These are phyloP conservation scores for Pholiota adiposa DNA, from an alignment of 1,284 basidiomycete species.

Conservation along the genomic window DNA sequence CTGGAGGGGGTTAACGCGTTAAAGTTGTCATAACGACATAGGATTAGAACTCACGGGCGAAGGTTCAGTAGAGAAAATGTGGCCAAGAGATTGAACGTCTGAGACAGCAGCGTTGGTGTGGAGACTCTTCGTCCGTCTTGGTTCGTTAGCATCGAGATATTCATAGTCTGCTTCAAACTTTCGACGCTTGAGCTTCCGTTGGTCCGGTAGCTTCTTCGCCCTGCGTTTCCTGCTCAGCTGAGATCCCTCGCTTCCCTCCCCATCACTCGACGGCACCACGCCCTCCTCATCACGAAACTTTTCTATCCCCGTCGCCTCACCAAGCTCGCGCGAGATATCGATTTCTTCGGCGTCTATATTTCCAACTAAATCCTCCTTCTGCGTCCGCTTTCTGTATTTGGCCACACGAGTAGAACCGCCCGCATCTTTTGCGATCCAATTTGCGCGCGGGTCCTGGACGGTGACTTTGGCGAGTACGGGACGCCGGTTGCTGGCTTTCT, in stretches of 20 bases:
- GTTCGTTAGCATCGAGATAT: conserved; percentile 12
- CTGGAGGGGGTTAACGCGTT: conserved; percentile 35
- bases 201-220: conserved; percentile 11
- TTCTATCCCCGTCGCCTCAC: conserved; percentile 26
- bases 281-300: conserved; percentile 8
- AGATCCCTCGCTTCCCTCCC: not conserved
- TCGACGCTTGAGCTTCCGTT: conserved; percentile 20
- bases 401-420: conserved; percentile 36
- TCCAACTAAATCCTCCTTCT: conserved; percentile 18
- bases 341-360: conserved; percentile 25
- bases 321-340: conserved; percentile 3
- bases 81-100: not conserved
- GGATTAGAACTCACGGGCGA: conserved; percentile 47
- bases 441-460: conserved; percentile 44
- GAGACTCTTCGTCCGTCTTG: not conserved
- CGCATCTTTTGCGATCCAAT: conserved; percentile 50
- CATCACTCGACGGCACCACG: not conserved
- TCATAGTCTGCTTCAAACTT: conserved; percentile 24
- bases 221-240: conserved; percentile 14
- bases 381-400: conserved; percentile 33
- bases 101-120: not conserved
- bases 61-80: conserved; percentile 34
- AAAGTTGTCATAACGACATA: not conserved
- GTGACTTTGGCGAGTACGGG: conserved; percentile 32
- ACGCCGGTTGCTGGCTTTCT: conserved; percentile 34